Percentiles rank a stretch among this genome's conserved stretches.
These are phyloP conservation scores for Penicillium coffeae DNA, from an alignment of 495 filamentous ascomycete species.

Conservation along the genomic window DNA sequence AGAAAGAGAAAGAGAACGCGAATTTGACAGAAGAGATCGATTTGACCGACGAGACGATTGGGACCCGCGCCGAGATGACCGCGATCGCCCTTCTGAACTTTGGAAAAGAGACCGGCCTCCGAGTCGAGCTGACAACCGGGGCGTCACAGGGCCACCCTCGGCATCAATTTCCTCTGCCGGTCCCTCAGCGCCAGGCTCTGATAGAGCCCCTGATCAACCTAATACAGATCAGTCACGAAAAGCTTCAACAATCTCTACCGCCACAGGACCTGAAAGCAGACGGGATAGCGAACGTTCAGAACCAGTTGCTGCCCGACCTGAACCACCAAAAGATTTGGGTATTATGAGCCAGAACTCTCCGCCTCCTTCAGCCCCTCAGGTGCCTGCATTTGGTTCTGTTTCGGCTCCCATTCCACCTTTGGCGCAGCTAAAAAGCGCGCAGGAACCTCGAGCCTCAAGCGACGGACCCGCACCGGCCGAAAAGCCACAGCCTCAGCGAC, in stretches of 20 bases:
- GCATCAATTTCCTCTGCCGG: conserved; percentile 4
- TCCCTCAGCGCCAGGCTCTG: neutral
- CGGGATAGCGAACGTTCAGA: conserved; percentile 44
- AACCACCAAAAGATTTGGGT: conserved; percentile 37
- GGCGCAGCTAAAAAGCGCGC: conserved; percentile 24
- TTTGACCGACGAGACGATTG: conserved; percentile 47
- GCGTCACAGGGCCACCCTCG: conserved; percentile 23
- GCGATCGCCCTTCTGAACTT: conserved; percentile 57
- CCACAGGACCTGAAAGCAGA: conserved; percentile 27
- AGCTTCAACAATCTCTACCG: conserved; percentile 32
- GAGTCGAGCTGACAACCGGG: conserved; percentile 40
- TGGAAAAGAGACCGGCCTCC: conserved; percentile 50
- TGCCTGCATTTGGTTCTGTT: conserved; percentile 74
- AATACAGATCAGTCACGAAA: conserved; percentile 30
- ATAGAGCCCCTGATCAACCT: conserved; percentile 22
- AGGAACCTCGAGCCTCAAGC: conserved; percentile 41
- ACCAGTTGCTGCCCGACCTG: conserved; percentile 28
- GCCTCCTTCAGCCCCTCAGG: conserved; percentile 74
- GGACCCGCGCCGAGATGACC: conserved; percentile 44
- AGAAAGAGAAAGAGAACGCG: conserved; percentile 35
- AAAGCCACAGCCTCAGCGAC: conserved; percentile 23
- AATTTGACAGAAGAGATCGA: conserved; percentile 38
- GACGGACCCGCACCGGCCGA: conserved; percentile 29
- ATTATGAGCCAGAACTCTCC: conserved; percentile 49
- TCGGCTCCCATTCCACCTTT: conserved; percentile 28